Base-by-base conservation (phyloP, 139 green algal species). In the Chlamydomonas sp. region DNA sequence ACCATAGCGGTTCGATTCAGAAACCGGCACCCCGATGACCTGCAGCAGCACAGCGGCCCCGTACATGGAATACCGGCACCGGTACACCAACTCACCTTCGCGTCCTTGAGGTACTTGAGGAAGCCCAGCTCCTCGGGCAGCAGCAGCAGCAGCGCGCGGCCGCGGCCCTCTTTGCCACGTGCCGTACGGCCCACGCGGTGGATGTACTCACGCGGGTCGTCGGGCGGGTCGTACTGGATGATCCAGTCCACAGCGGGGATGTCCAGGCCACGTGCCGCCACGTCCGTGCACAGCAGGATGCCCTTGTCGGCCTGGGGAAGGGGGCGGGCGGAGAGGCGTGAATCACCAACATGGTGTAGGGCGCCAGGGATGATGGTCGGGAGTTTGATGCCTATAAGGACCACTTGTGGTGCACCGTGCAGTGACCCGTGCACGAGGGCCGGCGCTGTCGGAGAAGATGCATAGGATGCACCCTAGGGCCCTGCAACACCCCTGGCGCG, bases 231-330 rank as follows among this genome's bases (percentile, higher is more conserved):
- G 78, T 97, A 99, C 95, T 99, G 98, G 31, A 99, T 98, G 93
- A 99, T 99, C 97, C 98, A 99, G 90, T 99, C 98, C 66, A 99
- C 97, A 5, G 94, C 95, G 17, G 97, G 97, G 90, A 99, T 99
- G 92, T 99, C 97, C 17, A 99, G 91, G n/a, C 97, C 97, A 58
- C 98, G 92, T 1, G 98, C 98, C 5, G 98, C 98, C n/a, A 99
- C 98, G 89, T 99, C 98, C 3, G 98, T 99, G 88, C 97, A 99
- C 73, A 99, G 93, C 90, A 99, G 91, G 20, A 98, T 95, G 78
- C 98, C 98, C 18, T 91, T 96, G 4, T 98, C 91, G 1, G 97
- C 97, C 82, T 95, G 87, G 64, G 15, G 31, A 0, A 31, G 3
- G 31, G 31, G 79, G 64, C n/a, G 63, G 59, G 61, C 62, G 17